Base-by-base conservation (phyloP, 2,329 filamentous ascomycete genomes). In the Chaetomium olivaceum region DNA sequence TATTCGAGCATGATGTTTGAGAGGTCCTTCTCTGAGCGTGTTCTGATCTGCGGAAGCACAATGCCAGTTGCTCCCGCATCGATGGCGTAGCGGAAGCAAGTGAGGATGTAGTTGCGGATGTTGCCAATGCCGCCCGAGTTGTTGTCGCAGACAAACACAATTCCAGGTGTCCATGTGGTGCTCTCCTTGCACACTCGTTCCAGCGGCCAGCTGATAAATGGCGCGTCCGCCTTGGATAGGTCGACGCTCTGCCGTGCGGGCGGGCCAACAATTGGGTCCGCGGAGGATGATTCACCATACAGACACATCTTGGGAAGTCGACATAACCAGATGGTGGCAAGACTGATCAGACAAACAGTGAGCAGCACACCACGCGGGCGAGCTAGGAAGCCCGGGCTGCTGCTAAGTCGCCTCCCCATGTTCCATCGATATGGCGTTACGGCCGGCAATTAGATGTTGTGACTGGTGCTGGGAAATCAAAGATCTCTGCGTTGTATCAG, bases 111-210 rank as follows among this genome's bases (percentile, higher is more conserved):
- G 70, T 81, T 83, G 61, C 81, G 76, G 43, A 83, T 82, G 65
- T 83, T 83, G 23, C 81, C 81, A 57, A 83, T 79, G 29, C 81
- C 82, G 2, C 82, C 82, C 3, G 80, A 80, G 70, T 83, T 83
- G 72, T 83, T 82, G 71, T 82, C 81, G 74, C 82, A 84, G 23
- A 80, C 73, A 63, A 79, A 83, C 12, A 82, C 74, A 29, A 83
- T 69, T 1, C 80, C 80, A 0, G 79, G 75, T 0, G 76, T 75
- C 76, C 77, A 81, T 0, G 64, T 71, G 1, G 79, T 75, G 52
- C 39, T 64, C 67, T 83, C 80, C 25, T 77, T 74, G 73, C 81
- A 83, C 6, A 80, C 75, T 7, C 81, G 73, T 46, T 75, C 74
- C 57, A 83, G 70, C 7, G 81, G 81, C 80, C 81, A 81, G 46